A percentile compares a stretch with the other conserved stretches of the same genome.
Conservation (phyloP, 768 basidiomycete species). For the Rhodotorula sphaerocarpa region DNA sequence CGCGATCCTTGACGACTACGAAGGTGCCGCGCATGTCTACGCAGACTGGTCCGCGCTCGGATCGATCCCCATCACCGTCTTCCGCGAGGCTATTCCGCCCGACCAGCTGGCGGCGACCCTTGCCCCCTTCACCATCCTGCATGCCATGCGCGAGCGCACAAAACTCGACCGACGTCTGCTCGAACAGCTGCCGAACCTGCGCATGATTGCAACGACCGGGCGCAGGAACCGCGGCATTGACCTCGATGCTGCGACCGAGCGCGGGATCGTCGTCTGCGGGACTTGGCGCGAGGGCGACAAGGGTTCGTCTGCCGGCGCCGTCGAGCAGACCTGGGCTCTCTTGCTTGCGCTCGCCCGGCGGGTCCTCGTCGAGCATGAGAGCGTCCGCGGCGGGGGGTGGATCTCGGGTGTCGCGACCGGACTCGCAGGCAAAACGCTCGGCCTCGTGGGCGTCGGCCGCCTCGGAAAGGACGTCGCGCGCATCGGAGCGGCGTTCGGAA, state of each 20-base stretch:
- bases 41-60: conserved; percentile 53
- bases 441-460: conserved; percentile 57
- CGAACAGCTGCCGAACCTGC: conserved; percentile 55
- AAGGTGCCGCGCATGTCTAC: conserved; percentile 50
- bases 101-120: conserved; percentile 52
- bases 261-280: conserved; percentile 53
- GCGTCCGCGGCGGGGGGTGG: conserved; percentile 52
- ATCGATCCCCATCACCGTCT: conserved; percentile 41
- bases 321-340: conserved; percentile 60
- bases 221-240: conserved; percentile 50
- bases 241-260: conserved; percentile 47
- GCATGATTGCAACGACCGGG: conserved; percentile 57
- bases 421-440: conserved; percentile 53
- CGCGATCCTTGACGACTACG: conserved; percentile 60
- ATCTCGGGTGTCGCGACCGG: conserved; percentile 52
- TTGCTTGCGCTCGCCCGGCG: conserved; percentile 53
- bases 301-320: conserved; percentile 46
- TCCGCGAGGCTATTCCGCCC: conserved; percentile 49
- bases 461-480: conserved; percentile 53
- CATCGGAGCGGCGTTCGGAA: conserved; percentile 54
- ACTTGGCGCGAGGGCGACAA: conserved; percentile 41
- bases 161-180: conserved; percentile 52
- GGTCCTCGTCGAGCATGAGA: conserved; percentile 51
- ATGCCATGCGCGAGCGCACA: conserved; percentile 62
- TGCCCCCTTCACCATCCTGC: conserved; percentile 53